phyloP scores from a whole-genome alignment of 176 grass and related monocot species.

The Rhipidocladum racemiflorum region DNA sequence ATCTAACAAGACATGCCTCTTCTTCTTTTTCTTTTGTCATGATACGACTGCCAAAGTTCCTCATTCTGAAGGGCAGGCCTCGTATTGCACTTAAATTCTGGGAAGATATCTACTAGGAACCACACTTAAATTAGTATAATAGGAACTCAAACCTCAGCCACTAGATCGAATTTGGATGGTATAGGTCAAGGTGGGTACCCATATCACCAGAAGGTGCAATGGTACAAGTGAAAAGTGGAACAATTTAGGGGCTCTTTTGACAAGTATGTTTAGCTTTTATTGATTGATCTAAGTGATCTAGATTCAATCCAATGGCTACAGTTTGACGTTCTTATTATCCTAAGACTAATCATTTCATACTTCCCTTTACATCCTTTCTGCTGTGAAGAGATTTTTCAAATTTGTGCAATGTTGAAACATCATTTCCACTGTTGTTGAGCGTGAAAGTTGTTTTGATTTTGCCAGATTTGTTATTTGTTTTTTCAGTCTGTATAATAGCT shows the following conservation, averaged over 20 bases:
- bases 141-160: background rate
- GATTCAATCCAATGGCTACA: background rate
- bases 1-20: background rate
- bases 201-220: background rate
- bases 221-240: background rate
- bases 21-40: background rate
- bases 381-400: background rate
- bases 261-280: background rate
- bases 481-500: background rate
- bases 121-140: background rate
- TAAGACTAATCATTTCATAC: background rate
- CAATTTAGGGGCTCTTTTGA: background rate
- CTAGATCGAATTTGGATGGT: background rate
- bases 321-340: background rate
- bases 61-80: background rate
- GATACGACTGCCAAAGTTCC: background rate
- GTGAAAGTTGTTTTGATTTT: slow-evolving; percentile 12
- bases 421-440: background rate
- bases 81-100: background rate
- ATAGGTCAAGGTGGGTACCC: too few relatives aligned
- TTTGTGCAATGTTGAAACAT: background rate
- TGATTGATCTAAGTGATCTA: background rate
- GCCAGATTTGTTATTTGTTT: background rate
- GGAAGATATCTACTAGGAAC: background rate
- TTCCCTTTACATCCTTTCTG: background rate